Evolutionary conservation across 225 moss, liverwort and hornwort species (phyloP).

Genomic region (Pleurozium schreberi): DNA sequence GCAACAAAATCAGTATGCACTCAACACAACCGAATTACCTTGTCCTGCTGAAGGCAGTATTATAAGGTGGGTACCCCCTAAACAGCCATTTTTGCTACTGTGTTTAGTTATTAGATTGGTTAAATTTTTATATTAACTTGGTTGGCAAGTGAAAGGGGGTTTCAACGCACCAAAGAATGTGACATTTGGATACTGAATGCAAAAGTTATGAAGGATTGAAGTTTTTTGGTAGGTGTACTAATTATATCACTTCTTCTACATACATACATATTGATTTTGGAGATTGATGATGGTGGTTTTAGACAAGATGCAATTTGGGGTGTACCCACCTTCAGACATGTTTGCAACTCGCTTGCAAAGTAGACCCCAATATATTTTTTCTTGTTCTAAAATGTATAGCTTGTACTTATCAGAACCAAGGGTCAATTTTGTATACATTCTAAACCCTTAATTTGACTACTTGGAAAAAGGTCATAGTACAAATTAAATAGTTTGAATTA

Average conservation of each 20-base stretch:
- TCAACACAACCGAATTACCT: neutral
- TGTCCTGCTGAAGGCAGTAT: neutral
- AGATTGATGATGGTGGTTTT: neutral
- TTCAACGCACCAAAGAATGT: neutral
- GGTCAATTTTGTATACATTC: neutral
- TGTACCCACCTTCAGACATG: neutral
- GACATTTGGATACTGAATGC: neutral
- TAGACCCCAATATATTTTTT: neutral
- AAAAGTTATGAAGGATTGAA: neutral
- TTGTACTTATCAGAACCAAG: neutral
- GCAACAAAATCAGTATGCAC: neutral
- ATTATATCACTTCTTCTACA: neutral
- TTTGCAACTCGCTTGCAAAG: neutral
- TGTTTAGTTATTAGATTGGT: neutral
- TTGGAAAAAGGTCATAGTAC: neutral
- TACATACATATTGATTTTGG: neutral
- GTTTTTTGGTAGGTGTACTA: neutral
- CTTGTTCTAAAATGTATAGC: neutral
- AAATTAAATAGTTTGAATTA: neutral
- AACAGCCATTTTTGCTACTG: neutral
- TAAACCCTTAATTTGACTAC: neutral
- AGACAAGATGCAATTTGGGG: too few species aligned
- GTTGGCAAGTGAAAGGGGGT: neutral
- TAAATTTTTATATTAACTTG: neutral
- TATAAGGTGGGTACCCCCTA: neutral